These are phyloP conservation scores for Leishmania mexicana DNA, from an alignment of 208 protist species.

Conservation along the genomic window DNA sequence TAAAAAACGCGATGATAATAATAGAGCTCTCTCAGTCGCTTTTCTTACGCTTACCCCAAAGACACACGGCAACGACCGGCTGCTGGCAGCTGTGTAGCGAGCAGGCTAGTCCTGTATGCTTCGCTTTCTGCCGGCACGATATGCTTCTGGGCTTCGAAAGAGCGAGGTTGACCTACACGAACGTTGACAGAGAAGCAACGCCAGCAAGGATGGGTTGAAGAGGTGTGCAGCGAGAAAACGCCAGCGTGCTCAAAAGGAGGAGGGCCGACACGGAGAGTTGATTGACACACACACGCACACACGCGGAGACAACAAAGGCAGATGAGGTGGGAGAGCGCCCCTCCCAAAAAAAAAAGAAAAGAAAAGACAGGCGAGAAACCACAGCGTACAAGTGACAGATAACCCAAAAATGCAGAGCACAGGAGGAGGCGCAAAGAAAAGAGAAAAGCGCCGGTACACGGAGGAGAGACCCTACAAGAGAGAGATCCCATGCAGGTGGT, in stretches of 20 bases:
- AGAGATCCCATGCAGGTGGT: not conserved
- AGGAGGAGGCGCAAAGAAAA: not conserved
- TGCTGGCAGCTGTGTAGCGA: not conserved
- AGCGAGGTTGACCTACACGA: not conserved
- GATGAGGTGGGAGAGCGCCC: too few species aligned
- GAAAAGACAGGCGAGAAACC: not conserved
- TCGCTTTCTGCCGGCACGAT: not conserved
- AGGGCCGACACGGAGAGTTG: too few species aligned
- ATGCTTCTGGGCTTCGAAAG: not conserved
- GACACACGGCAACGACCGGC: not conserved
- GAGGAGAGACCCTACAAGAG: not conserved
- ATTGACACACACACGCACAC: too few species aligned
- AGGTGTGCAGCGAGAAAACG: not conserved
- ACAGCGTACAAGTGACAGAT: not conserved
- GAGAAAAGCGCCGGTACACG: not conserved
- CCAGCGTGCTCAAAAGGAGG: not conserved
- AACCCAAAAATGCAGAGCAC: not conserved
- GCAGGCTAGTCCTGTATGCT: not conserved
- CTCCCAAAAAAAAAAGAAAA: not conserved
- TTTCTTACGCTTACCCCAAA: not conserved
- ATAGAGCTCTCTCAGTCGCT: not conserved
- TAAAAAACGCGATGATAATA: not conserved
- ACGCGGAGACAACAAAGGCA: too few species aligned
- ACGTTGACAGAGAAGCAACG: not conserved
- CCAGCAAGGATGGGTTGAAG: not conserved